A percentile compares a stretch with the other conserved stretches of the same genome.
phyloP scores from a whole-genome alignment of 2,329 filamentous ascomycete genomes.

The Exophiala bonariae region DNA sequence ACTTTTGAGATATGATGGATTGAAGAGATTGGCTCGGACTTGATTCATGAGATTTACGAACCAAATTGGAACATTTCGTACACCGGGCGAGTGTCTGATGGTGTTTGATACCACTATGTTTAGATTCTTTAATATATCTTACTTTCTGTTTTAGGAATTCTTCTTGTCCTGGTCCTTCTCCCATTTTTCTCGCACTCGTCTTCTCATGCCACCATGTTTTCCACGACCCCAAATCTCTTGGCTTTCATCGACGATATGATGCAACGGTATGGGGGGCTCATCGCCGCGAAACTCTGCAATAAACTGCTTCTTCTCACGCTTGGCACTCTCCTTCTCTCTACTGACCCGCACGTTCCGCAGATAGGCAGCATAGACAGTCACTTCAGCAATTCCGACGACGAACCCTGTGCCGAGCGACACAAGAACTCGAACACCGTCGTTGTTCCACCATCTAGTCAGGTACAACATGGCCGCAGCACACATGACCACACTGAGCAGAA shows the following conservation, averaged over 20 bases:
- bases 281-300: slow-evolving; percentile 27
- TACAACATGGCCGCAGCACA: slow-evolving; percentile 50
- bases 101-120: not conserved
- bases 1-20: slow-evolving; percentile 8
- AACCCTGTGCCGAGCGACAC: slow-evolving; percentile 41
- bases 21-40: not conserved
- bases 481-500: slow-evolving; percentile 80
- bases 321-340: slow-evolving; percentile 36
- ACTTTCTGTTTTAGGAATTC: not conserved
- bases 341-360: slow-evolving; percentile 43
- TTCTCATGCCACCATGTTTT: slow-evolving; percentile 40
- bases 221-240: slow-evolving; percentile 45
- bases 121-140: slow-evolving; percentile 9
- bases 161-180: slow-evolving; percentile 30
- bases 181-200: slow-evolving; percentile 42
- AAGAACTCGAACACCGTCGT: slow-evolving; percentile 35
- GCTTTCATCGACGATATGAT: slow-evolving; percentile 18
- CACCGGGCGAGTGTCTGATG: no score
- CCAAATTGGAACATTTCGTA: no score
- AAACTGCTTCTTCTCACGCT: slow-evolving; percentile 41
- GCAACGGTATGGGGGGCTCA: slow-evolving; percentile 1
- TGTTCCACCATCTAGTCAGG: slow-evolving; percentile 32
- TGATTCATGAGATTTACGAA: not conserved
- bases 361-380: slow-evolving; percentile 48
- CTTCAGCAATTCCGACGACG: slow-evolving; percentile 48